These are phyloP conservation scores for Candida sithepensis DNA, from an alignment of 805 yeast genomes.

Conservation along the genomic window DNA sequence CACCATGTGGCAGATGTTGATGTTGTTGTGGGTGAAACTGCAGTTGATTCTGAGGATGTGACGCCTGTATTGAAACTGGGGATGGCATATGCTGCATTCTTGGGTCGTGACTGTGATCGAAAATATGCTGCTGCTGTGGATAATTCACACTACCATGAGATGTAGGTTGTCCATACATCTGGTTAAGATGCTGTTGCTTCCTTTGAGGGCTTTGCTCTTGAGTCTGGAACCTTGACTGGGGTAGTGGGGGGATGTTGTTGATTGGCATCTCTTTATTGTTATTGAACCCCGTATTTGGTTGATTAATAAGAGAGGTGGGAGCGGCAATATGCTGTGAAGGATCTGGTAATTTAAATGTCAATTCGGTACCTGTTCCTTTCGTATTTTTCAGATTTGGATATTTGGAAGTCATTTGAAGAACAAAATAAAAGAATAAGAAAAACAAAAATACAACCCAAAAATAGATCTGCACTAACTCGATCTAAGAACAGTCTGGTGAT, in stretches of 20 bases:
- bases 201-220: not conserved
- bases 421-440: not conserved
- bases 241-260: conserved; percentile 18
- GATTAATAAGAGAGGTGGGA: not conserved
- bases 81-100: not conserved
- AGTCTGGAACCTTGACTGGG: conserved; percentile 16
- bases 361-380: not conserved
- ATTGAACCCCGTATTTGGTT: not conserved
- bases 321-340: not conserved
- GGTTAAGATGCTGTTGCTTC: conserved; percentile 6
- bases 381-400: conserved; percentile 5
- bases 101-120: not conserved
- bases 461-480: too few relatives aligned
- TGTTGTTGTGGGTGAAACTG: conserved; percentile 7
- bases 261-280: conserved; percentile 6
- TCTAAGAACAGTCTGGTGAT: not conserved
- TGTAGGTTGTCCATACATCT: not conserved
- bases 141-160: not conserved
- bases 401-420: conserved; percentile 3
- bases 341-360: conserved; percentile 8
- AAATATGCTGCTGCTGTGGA: conserved; percentile 5
- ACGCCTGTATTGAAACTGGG: not conserved
- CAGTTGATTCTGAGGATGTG: not conserved
- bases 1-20: not conserved
- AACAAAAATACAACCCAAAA: too few relatives aligned